Evolutionary conservation across 306 rosid genomes (phyloP).

Genomic region (Nissolia schottii): DNA sequence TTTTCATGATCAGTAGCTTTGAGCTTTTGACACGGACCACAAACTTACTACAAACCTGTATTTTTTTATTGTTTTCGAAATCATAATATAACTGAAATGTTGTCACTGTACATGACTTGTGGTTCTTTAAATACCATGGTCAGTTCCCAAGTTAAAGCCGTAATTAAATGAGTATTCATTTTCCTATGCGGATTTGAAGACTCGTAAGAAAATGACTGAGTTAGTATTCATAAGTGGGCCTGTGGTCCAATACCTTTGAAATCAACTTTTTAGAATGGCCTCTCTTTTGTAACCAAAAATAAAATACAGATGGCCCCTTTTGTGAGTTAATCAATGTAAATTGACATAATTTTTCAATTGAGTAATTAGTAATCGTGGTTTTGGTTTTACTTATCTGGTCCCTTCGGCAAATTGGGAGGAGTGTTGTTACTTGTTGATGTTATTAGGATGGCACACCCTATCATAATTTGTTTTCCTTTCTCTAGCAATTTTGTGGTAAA

Average conservation of each 20-base stretch:
- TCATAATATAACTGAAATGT: conserved; percentile 30
- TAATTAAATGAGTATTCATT: conserved; percentile 19
- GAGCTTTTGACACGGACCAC: conserved; percentile 26
- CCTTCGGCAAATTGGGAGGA: neutral
- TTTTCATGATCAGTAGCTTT: conserved; percentile 27
- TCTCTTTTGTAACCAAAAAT: too few species aligned
- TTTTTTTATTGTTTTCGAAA: too few species aligned
- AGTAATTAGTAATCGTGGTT: neutral
- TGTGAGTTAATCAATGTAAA: neutral
- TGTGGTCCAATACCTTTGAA: neutral
- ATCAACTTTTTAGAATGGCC: neutral
- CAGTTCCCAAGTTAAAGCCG: conserved; percentile 13
- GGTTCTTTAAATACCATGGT: neutral
- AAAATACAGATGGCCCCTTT: too few species aligned
- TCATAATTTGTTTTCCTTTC: neutral
- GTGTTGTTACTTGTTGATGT: neutral
- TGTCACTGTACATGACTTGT: conserved; percentile 37
- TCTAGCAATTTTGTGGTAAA: neutral
- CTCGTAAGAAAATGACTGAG: neutral
- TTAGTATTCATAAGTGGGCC: neutral
- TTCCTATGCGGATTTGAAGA: conserved; percentile 20
- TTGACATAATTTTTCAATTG: neutral
- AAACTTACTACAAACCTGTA: conserved; percentile 20
- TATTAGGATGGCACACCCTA: neutral
- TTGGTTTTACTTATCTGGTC: neutral